These are phyloP conservation scores for Colletotrichum brevisporum DNA, from an alignment of 2,329 filamentous ascomycete species.

Conservation along the genomic window DNA sequence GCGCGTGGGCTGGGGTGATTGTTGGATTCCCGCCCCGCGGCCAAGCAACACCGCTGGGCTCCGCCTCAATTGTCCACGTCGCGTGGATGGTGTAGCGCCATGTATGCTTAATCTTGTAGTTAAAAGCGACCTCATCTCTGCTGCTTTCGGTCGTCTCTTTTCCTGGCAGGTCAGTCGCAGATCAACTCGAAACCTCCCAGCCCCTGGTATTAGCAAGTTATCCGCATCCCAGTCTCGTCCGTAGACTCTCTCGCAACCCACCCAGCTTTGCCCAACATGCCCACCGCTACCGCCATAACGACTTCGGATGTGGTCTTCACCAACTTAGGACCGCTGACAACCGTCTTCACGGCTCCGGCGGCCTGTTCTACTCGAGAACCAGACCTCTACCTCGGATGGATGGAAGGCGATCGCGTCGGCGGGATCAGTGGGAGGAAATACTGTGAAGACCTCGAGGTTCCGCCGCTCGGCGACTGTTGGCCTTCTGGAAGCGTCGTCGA, in stretches of 20 bases:
- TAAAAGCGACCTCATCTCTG: background rate
- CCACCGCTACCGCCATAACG: background rate
- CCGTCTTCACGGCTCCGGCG: conserved; percentile 39
- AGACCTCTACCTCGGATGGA: background rate
- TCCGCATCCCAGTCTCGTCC: background rate
- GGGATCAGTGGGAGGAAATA: background rate
- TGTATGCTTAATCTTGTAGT: background rate
- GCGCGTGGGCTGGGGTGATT: background rate
- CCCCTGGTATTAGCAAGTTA: background rate
- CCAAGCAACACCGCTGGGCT: background rate
- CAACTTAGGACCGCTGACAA: conserved; percentile 42
- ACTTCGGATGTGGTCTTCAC: background rate
- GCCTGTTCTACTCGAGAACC: conserved; percentile 30
- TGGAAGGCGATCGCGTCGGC: background rate
- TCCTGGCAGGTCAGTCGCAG: too few species aligned
- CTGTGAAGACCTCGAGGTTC: too few species aligned
- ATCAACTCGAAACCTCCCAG: too few species aligned
- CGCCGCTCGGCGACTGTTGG: conserved; percentile 41
- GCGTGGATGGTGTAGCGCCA: background rate
- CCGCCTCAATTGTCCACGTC: background rate
- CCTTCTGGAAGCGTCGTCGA: conserved; percentile 44
- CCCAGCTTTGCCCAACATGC: conserved; percentile 6
- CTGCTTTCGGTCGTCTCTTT: too few species aligned
- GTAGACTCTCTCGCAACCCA: background rate
- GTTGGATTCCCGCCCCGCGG: background rate